These are phyloP conservation scores for Babesia bigemina DNA, from an alignment of 169 alveolate genomes.

Conservation along the genomic window DNA sequence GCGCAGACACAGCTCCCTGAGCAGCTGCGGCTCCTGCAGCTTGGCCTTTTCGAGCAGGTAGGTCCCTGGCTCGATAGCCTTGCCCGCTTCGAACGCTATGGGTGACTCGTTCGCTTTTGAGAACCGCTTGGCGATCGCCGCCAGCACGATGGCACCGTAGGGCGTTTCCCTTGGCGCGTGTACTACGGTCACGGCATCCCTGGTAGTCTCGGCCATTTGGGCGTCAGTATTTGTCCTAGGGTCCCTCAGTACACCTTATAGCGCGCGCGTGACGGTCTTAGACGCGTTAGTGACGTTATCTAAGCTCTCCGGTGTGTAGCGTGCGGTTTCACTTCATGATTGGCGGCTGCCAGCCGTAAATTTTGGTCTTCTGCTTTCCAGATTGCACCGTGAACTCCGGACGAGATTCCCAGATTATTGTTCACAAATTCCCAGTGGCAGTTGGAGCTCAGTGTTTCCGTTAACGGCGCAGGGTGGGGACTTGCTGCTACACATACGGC, in stretches of 20 bases:
- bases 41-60: constrained; percentile 35
- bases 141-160: constrained; percentile 52
- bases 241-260: neutral
- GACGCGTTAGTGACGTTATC: neutral
- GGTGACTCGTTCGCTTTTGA: neutral
- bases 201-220: constrained; percentile 23
- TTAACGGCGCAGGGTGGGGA: no score
- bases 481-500: no score
- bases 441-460: no score
- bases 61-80: constrained; percentile 16
- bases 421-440: no score
- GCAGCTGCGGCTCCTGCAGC: constrained; percentile 39
- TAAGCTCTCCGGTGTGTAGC: no score
- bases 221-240: neutral
- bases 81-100: constrained; percentile 34
- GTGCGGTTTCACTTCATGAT: no score
- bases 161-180: constrained; percentile 63
- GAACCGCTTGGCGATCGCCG: constrained; percentile 45
- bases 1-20: constrained; percentile 30
- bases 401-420: no score
- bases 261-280: neutral
- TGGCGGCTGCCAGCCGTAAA: no score
- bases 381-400: no score
- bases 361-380: no score
- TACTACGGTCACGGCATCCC: constrained; percentile 29